Evolutionary conservation across 495 filamentous ascomycete genomes (phyloP).

Genomic region (Penicillium turbatum): DNA sequence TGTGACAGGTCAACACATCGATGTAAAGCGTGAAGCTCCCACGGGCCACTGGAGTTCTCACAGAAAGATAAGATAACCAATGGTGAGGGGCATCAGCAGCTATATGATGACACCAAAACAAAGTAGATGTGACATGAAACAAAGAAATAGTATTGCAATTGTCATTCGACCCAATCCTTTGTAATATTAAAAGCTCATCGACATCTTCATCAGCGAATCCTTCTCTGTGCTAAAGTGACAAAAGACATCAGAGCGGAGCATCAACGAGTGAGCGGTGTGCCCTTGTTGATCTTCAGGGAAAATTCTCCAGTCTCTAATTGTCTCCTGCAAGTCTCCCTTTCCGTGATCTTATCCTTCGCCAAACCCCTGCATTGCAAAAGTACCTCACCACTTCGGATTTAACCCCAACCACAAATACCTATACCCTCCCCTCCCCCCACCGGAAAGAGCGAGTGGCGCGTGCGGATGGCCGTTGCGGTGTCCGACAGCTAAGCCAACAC

Average conservation of each 20-base stretch:
- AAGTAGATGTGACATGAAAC: not conserved
- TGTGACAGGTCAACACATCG: not conserved
- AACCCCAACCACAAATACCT: not conserved
- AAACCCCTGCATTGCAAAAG: not conserved
- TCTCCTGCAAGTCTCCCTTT: conserved; percentile 12
- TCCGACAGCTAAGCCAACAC: conserved; percentile 21
- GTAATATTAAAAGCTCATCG: not conserved
- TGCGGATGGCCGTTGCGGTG: conserved; percentile 30
- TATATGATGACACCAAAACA: conserved; percentile 5
- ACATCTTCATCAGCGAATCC: not conserved
- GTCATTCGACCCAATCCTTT: not conserved
- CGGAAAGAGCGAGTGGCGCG: conserved; percentile 11
- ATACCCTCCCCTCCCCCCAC: not conserved
- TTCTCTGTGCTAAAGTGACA: conserved; percentile 4
- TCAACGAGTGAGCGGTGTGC: conserved; percentile 20
- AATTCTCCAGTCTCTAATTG: conserved; percentile 24
- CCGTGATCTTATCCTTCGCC: not conserved
- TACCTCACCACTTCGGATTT: not conserved
- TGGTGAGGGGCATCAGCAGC: conserved; percentile 3
- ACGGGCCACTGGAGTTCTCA: not conserved
- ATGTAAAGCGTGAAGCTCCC: not conserved
- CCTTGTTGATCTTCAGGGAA: conserved; percentile 11
- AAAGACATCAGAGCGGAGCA: conserved; percentile 28
- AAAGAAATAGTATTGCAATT: not conserved
- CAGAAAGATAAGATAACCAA: conserved; percentile 7